phyloP scores from a whole-genome alignment of 2,329 filamentous ascomycete genomes.

The Cordyceps farinosa region DNA sequence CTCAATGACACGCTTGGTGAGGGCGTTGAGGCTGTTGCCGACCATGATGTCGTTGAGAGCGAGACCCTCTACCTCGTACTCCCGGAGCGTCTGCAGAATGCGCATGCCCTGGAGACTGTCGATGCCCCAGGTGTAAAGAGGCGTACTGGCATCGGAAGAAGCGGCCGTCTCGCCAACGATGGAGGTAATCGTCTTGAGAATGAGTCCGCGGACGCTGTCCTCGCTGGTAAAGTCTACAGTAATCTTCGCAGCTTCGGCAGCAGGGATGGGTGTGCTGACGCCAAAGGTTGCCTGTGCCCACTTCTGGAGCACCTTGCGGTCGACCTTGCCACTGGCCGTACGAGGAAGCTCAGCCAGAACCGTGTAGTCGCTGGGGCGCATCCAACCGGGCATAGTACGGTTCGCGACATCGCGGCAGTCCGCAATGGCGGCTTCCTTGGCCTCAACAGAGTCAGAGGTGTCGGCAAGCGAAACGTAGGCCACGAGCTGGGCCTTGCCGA shows the following conservation, averaged over 20 bases:
- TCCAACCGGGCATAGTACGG: constrained; percentile 15
- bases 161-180: constrained; percentile 10
- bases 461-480: constrained; percentile 15
- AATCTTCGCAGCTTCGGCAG: neutral
- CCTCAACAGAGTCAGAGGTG: neutral
- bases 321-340: constrained; percentile 18
- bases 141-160: neutral
- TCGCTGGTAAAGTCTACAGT: constrained; percentile 5
- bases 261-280: neutral
- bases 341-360: constrained; percentile 15
- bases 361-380: constrained; percentile 15
- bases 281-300: constrained; percentile 11
- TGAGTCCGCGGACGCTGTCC: constrained; percentile 12
- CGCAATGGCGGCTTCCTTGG: neutral
- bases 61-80: constrained; percentile 10
- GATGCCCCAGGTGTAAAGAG: constrained; percentile 16
- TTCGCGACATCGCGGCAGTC: constrained; percentile 16
- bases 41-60: constrained; percentile 14
- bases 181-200: constrained; percentile 2
- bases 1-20: constrained; percentile 11
- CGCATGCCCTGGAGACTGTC: constrained; percentile 17
- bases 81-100: constrained; percentile 7
- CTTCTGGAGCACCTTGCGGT: constrained; percentile 16
- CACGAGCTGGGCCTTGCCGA: constrained; percentile 31
- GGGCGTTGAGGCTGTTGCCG: constrained; percentile 13